These are phyloP conservation scores for Paramyrothecium sp. DNA, from an alignment of 2,329 filamentous ascomycete species.

Conservation along the genomic window DNA sequence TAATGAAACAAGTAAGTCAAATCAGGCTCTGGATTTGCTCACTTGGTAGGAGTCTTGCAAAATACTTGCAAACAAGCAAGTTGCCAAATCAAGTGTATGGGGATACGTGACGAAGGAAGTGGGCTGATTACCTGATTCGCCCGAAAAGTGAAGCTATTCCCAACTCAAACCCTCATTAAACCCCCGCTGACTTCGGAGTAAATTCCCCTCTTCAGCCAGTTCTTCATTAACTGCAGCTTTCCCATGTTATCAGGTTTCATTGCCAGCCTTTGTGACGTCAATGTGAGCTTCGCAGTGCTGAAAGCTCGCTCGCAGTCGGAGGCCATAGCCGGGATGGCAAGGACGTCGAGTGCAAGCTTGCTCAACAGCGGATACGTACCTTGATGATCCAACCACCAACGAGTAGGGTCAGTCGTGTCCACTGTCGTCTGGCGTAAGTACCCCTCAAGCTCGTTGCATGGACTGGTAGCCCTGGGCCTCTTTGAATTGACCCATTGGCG, in stretches of 20 bases:
- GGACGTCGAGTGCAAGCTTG: conserved; percentile 2
- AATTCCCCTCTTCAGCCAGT: too few relatives aligned
- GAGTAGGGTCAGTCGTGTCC: conserved; percentile 5
- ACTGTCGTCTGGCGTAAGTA: conserved; percentile 3
- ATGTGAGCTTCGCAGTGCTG: conserved; percentile 3
- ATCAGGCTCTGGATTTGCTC: too few relatives aligned
- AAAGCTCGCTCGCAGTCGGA: conserved; percentile 9
- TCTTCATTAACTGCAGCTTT: conserved; percentile 1
- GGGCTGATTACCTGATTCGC: too few relatives aligned
- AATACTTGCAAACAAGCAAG: too few relatives aligned
- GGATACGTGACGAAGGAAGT: too few relatives aligned
- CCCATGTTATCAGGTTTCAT: conserved; percentile 6
- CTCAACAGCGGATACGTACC: conserved; percentile 7
- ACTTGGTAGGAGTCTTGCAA: too few relatives aligned
- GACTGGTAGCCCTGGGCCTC: neutral
- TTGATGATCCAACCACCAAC: conserved; percentile 5
- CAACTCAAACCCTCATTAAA: too few relatives aligned
- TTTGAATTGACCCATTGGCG: conserved; percentile 12
- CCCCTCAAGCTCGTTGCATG: conserved; percentile 5
- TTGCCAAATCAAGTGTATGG: too few relatives aligned
- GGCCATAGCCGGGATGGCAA: conserved; percentile 1
- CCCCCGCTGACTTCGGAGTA: too few relatives aligned
- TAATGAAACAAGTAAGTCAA: too few relatives aligned
- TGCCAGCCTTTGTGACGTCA: too few relatives aligned
- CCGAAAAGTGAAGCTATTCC: too few relatives aligned